Evolutionary conservation across 1,284 basidiomycete species (phyloP), one percentile per base, ranked within the genome.

Genomic region (Cerrena zonata): DNA sequence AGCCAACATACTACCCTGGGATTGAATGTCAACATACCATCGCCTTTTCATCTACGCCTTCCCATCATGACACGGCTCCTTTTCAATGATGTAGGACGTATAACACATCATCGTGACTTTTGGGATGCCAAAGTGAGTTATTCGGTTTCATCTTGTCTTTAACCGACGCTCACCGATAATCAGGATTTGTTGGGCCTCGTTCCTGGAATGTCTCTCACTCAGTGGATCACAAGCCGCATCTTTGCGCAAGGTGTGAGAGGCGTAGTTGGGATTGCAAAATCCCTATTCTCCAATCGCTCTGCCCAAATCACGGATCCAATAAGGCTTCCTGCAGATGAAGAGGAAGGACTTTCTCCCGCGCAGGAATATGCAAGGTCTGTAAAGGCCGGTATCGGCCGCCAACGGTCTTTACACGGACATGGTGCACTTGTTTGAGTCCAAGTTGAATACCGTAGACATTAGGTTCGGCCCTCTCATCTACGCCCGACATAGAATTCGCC

Each of bases 71-170:
- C 86, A 5, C 76, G 80, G 21, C 74, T 89, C 19, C 75, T 76
- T 25, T 87, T 89, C 64, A 89, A 89, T 63, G 86, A 88, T 57
- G 81, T 82, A 61, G 84, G 82, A 11, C 77, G 75, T 49, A 82
- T 89, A 48, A 83, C 83, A 1, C 76, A 82, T 57, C 87, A 89
- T 59, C 75, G 84, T 24, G 86, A 89, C 60, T 75, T 85, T 42
- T 88, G 84, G 85, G 84, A 89, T 61, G 72, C 86, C 38, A 67
- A 67, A 58, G 56, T 63, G 34, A 24, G 57, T 3, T 15, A 19
- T 49, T 37, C 39, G 19, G 13, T 34, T 13, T 18, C 18, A 41
- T 10, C 15, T 39, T 25, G 19, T 11, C 11, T 22, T 12, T 10
- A 45, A 25, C 15, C 41, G 15, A 19, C 19, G 22, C 30, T 44